Evolutionary conservation across 2,329 filamentous ascomycete species (phyloP).

Genomic region (Fusarium sp.): DNA sequence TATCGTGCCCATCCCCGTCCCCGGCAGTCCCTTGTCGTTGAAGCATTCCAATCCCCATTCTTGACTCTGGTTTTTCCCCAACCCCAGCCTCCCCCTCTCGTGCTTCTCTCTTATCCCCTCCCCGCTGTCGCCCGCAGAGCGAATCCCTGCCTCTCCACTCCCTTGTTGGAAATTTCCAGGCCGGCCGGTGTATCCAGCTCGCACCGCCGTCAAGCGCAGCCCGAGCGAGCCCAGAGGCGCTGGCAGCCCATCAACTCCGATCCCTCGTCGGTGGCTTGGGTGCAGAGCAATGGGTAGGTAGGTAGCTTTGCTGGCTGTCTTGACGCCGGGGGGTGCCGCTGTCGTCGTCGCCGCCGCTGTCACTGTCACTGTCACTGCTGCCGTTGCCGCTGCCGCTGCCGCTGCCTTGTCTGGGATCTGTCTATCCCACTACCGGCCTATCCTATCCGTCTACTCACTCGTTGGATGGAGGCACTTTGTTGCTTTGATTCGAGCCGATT

Average conservation of each 20-base stretch:
- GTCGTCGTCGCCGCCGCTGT: no score
- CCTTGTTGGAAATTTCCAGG: constrained; percentile 26
- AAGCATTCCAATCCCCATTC: constrained; percentile 41
- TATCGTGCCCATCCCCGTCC: background rate
- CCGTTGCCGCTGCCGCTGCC: constrained; percentile 22
- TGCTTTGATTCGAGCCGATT: constrained; percentile 12
- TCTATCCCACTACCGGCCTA: constrained; percentile 22
- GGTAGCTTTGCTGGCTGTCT: constrained; percentile 30
- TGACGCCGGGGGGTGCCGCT: constrained; percentile 28
- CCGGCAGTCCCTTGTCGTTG: constrained; percentile 18
- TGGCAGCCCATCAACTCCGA: constrained; percentile 35
- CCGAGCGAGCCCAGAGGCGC: constrained; percentile 30
- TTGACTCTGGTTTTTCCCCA: constrained; percentile 37
- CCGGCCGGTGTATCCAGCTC: constrained; percentile 32
- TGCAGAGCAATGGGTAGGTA: constrained; percentile 43
- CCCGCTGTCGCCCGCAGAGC: constrained; percentile 28
- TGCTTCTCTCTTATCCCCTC: constrained; percentile 21
- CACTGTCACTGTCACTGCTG: no score
- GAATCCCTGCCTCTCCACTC: constrained; percentile 30
- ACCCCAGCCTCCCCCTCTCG: constrained; percentile 27
- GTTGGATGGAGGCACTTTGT: constrained; percentile 7
- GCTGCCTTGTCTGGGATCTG: constrained; percentile 28
- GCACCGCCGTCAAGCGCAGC: constrained; percentile 24
- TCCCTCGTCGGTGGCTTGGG: constrained; percentile 44
- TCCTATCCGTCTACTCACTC: constrained; percentile 34